Evolutionary conservation across 257 asterid genomes (phyloP).

Genomic region (Lycium ferocissimum): DNA sequence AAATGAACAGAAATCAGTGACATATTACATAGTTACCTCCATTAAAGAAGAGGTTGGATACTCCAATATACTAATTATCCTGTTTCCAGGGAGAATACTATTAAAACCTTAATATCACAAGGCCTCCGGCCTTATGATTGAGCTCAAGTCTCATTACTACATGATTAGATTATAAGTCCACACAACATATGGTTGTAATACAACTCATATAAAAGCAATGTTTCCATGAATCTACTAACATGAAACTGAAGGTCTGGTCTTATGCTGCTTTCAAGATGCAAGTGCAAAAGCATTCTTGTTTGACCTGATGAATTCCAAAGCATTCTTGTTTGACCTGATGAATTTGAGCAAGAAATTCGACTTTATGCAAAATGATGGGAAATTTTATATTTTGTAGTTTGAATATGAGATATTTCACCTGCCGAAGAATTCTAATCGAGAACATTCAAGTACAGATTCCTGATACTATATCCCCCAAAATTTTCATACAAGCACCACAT

Average conservation of each 20-base stretch:
- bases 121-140: not conserved
- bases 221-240: not conserved
- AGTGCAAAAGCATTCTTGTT: not conserved
- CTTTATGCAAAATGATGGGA: not conserved
- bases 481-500: not conserved
- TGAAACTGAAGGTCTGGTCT: not conserved
- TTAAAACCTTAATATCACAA: not conserved
- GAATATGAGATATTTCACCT: not conserved
- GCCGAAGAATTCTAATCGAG: not conserved
- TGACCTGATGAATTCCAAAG: slow-evolving; percentile 14
- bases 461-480: not conserved
- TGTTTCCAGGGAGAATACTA: not conserved
- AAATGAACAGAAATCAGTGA: not conserved
- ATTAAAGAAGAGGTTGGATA: not conserved
- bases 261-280: not conserved
- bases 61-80: not conserved
- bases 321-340: slow-evolving; percentile 1
- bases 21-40: not conserved
- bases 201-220: not conserved
- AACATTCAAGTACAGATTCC: not conserved
- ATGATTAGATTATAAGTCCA: not conserved
- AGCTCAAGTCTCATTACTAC: not conserved
- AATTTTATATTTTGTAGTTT: not conserved
- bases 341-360: not conserved
- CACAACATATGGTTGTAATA: not conserved